Conservation (phyloP, 176 grass and related monocot genomes). For the Carex cristatella region DNA sequence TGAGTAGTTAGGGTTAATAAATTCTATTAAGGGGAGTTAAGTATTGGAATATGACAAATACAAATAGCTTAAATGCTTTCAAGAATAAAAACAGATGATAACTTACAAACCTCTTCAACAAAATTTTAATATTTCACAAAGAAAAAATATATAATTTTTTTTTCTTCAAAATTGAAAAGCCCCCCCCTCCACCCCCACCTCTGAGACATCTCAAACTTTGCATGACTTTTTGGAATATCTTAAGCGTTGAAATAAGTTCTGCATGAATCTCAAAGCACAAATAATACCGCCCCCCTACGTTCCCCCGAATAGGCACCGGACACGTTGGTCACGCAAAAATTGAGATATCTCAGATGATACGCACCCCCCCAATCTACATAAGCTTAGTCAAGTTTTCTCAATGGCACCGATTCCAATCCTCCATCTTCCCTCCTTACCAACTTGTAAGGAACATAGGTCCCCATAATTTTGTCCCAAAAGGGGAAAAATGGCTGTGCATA, state of each 20-base stretch:
- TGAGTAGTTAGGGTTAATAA: not conserved
- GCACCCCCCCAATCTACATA: not conserved
- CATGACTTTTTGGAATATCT: too few species aligned
- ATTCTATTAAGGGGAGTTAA: not conserved
- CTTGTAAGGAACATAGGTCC: constrained; percentile 16
- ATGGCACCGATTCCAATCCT: constrained; percentile 2
- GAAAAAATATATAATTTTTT: not conserved
- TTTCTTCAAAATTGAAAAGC: not conserved
- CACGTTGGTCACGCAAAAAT: too few species aligned
- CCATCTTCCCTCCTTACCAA: constrained; percentile 21
- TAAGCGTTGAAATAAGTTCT: too few species aligned
- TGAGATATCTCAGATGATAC: too few species aligned
- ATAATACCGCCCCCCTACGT: too few species aligned
- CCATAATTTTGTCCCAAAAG: constrained; percentile 29
- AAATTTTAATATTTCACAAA: not conserved
- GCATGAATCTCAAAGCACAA: too few species aligned
- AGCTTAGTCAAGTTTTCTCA: constrained; percentile 14
- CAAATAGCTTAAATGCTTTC: not conserved
- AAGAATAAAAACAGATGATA: not conserved
- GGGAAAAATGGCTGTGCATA: constrained; percentile 2
- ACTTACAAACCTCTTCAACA: not conserved
- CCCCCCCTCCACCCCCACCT: too few species aligned
- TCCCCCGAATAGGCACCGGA: too few species aligned
- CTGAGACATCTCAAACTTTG: too few species aligned
- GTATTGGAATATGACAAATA: not conserved